Percentiles rank a stretch among this genome's conserved stretches.
Evolutionary conservation across 2,329 filamentous ascomycete species (phyloP).

Genomic region (Ceratocystis cacaofunesta): DNA sequence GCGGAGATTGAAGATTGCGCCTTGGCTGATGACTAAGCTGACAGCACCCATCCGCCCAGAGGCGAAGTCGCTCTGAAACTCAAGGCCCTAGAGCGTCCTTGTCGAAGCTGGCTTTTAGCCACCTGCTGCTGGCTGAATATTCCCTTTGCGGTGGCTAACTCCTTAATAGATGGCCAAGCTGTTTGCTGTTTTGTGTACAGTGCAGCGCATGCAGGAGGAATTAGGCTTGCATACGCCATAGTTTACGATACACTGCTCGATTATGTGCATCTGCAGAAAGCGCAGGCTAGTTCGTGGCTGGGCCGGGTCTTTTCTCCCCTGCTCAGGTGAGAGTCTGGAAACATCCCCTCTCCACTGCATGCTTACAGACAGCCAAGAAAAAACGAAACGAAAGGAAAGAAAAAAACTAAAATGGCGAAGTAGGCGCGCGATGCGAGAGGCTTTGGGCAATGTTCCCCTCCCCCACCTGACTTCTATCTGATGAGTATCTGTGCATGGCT

Average conservation of each 20-base stretch:
- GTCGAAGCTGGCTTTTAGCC: background rate
- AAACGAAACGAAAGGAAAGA: background rate
- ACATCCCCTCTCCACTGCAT: background rate
- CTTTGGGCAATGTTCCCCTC: too few species aligned
- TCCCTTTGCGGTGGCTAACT: background rate
- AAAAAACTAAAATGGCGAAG: background rate
- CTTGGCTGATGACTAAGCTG: background rate
- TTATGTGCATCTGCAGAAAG: background rate
- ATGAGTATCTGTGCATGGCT: too few species aligned
- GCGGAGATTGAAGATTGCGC: background rate
- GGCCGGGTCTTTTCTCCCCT: background rate
- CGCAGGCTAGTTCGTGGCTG: background rate
- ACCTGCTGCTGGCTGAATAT: background rate
- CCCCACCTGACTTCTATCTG: too few species aligned
- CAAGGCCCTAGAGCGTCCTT: background rate
- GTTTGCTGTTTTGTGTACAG: background rate
- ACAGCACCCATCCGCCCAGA: background rate
- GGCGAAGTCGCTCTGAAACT: background rate
- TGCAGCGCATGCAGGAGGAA: background rate
- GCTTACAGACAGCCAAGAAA: background rate
- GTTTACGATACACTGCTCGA: background rate
- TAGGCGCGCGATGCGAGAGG: too few species aligned
- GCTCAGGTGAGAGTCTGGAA: background rate
- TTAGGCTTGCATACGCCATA: slow-evolving; percentile 3
- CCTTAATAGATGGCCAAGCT: background rate